These are phyloP conservation scores for Scheffersomyces stambukii DNA, from an alignment of 1,139 yeast genomes.

Conservation along the genomic window DNA sequence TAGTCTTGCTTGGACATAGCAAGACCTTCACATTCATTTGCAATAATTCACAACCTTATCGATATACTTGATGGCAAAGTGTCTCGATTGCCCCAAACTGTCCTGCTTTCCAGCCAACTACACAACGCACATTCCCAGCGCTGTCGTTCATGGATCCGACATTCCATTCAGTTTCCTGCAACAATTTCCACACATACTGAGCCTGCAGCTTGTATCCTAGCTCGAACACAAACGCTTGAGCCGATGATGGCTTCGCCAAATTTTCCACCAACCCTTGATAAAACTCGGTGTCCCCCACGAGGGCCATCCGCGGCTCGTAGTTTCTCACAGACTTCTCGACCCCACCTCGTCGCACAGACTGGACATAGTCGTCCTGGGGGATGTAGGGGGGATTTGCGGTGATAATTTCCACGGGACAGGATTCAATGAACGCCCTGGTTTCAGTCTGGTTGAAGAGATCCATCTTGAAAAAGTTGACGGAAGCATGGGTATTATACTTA, in stretches of 20 bases:
- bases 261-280: conserved; percentile 52
- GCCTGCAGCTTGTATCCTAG: conserved; percentile 37
- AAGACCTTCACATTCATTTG: neutral
- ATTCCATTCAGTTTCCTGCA: conserved; percentile 20
- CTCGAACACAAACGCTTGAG: conserved; percentile 41
- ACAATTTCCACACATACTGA: conserved; percentile 14
- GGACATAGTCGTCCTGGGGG: conserved; percentile 40
- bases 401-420: conserved; percentile 51
- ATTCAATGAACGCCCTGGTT: conserved; percentile 2
- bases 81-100: conserved; percentile 6
- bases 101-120: conserved; percentile 30
- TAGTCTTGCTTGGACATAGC: too few relatives aligned
- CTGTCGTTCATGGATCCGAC: conserved; percentile 25
- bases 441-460: conserved; percentile 21
- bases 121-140: conserved; percentile 32
- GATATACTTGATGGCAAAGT: conserved; percentile 9
- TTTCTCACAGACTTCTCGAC: conserved; percentile 57
- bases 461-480: conserved; percentile 16
- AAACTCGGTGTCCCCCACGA: conserved; percentile 72
- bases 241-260: conserved; percentile 31
- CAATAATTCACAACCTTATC: too few relatives aligned
- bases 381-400: conserved; percentile 92
- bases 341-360: conserved; percentile 25
- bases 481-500: conserved; percentile 3
- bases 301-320: conserved; percentile 75